Conservation (phyloP, 495 filamentous ascomycete species). For the Penicillium salamii region DNA sequence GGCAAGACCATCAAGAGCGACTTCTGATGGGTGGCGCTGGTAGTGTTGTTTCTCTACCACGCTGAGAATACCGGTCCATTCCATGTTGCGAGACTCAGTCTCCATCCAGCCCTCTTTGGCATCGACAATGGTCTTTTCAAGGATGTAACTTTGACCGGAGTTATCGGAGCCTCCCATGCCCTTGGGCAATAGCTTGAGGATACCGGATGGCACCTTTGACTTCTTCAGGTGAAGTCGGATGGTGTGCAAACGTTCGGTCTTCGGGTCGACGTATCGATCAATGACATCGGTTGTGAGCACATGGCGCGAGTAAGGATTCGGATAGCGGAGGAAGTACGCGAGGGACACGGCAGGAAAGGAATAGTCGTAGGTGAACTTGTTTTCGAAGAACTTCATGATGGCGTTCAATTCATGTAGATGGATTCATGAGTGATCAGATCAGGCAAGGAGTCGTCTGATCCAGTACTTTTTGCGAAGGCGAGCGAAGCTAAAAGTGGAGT, state of each 20-base stretch:
- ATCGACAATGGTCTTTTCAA: conserved; percentile 89
- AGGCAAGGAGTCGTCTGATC: conserved; percentile 5
- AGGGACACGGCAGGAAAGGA: conserved; percentile 89
- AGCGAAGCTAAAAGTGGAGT: conserved; percentile 4
- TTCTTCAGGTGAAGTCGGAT: conserved; percentile 91
- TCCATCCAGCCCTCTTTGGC: conserved; percentile 85
- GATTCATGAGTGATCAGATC: background rate
- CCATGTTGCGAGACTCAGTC: conserved; percentile 79
- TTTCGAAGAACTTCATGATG: conserved; percentile 88
- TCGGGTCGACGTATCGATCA: conserved; percentile 74
- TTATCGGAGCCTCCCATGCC: conserved; percentile 72
- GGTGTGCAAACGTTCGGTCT: conserved; percentile 78
- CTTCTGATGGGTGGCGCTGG: conserved; percentile 40
- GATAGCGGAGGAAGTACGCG: conserved; percentile 98
- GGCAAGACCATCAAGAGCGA: conserved; percentile 24
- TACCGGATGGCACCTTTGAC: conserved; percentile 79
- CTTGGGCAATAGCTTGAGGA: conserved; percentile 77
- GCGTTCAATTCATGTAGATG: conserved; percentile 12
- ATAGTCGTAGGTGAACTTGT: conserved; percentile 85
- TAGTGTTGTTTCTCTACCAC: conserved; percentile 89
- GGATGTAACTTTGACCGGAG: conserved; percentile 76
- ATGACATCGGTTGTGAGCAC: conserved; percentile 97
- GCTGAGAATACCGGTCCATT: conserved; percentile 87
- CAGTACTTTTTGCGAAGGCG: conserved; percentile 2
- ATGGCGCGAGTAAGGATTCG: conserved; percentile 93